Conservation (phyloP, 805 yeast species). For the Wickerhamomyces strasburgensis region DNA sequence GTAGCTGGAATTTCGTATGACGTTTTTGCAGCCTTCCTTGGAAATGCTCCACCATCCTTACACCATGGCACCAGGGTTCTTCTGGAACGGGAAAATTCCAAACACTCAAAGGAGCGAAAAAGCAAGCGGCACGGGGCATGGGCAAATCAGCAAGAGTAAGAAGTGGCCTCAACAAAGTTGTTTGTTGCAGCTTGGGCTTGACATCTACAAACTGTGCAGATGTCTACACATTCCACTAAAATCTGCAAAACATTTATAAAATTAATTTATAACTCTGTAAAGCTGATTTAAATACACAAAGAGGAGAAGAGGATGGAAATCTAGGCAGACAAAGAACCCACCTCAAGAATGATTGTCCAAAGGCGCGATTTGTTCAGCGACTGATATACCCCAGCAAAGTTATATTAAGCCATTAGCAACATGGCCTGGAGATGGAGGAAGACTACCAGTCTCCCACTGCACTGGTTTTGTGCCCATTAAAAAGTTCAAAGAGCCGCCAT, state of each 20-base stretch:
- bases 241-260: too few relatives aligned
- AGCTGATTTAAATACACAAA: neutral
- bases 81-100: neutral
- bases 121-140: too few relatives aligned
- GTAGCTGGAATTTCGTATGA: too few relatives aligned
- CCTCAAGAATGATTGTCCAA: too few relatives aligned
- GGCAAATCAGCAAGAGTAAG: too few relatives aligned
- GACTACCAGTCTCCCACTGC: constrained; percentile 16
- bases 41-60: neutral
- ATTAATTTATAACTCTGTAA: neutral
- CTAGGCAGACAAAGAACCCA: too few relatives aligned
- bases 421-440: constrained; percentile 25
- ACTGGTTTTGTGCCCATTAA: constrained; percentile 11
- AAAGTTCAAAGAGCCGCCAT: constrained; percentile 27
- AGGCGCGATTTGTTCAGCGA: too few relatives aligned
- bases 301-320: neutral
- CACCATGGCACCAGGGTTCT: neutral
- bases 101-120: neutral
- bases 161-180: too few relatives aligned
- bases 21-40: neutral
- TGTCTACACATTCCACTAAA: too few relatives aligned
- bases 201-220: too few relatives aligned
- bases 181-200: too few relatives aligned
- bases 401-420: constrained; percentile 22
- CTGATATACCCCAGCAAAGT: constrained; percentile 1